Conservation (phyloP, 495 filamentous ascomycete species). For the Pyrenula massariospora region DNA sequence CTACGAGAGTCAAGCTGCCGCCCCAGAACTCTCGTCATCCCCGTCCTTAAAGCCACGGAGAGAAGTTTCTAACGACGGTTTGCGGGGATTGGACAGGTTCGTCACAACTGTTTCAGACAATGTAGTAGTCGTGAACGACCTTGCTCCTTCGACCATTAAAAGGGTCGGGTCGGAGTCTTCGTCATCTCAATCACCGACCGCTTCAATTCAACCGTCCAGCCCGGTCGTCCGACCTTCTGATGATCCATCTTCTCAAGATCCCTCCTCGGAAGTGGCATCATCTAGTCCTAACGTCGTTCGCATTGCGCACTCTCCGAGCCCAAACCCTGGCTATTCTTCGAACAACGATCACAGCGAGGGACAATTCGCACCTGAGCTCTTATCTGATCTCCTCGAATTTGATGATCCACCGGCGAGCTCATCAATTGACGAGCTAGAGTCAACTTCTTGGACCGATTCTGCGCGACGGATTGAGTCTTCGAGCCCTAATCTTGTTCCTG, state of each 20-base stretch:
- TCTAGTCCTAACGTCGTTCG: conserved; percentile 32
- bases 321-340: conserved; percentile 10
- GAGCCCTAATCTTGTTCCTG: background rate
- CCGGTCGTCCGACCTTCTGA: conserved; percentile 3
- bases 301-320: conserved; percentile 31
- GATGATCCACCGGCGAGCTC: background rate
- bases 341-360: background rate
- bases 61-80: background rate
- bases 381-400: background rate
- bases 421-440: background rate
- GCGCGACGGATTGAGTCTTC: background rate
- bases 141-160: background rate
- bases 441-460: background rate
- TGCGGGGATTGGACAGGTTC: background rate
- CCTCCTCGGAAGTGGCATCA: conserved; percentile 11
- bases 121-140: background rate
- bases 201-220: background rate
- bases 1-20: background rate
- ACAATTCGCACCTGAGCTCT: background rate
- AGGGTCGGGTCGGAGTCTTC: background rate
- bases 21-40: background rate
- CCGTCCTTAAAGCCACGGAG: background rate
- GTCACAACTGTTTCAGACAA: background rate
- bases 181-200: background rate
- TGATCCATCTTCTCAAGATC: conserved; percentile 6